Evolutionary conservation across 371 early-diverging fungal species (phyloP), one percentile per base, ranked within the genome.

Genomic region (Apophysomyces sp.): DNA sequence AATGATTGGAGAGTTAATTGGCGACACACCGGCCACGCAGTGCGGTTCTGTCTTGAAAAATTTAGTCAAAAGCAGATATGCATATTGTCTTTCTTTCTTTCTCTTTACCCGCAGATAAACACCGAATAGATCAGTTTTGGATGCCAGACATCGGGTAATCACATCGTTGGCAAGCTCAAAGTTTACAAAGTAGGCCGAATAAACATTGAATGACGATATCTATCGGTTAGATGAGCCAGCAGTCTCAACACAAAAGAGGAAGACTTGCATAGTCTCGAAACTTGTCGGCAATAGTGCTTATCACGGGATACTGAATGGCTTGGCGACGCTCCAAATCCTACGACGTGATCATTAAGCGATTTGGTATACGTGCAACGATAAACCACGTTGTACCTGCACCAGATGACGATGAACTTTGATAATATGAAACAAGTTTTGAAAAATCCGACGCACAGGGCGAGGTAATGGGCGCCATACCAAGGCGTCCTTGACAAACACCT

Each of bases 371-470:
- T 34, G n/a, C n/a, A n/a, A n/a, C 34, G 12, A 12, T 34, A 34
- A 7, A 12, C 41, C n/a, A 8, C 16, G n/a, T 6, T 7, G 30
- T 71, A 78, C 78, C 61, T 61, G 55, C 9, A 71, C 28, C 12
- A 77, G 52, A 9, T 57, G 55, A 28, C 73, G 68, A 59, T 87
- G 86, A n/a, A 84, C 61, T 13, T 71, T 61, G 27, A 84, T 66
- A 9, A 89, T 71, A 52, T 72, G 68, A 61, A 77, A 76, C 15
- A 86, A 62, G 63, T 83, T 86, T 5, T 81, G 78, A 61, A 88
- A 89, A 21, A 88, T 75, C 28, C 77, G 67, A 6, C 71, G 52
- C 39, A 88, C 62, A 7, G 82, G 74, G 30, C 79, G 79, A 5
- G 82, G 76, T 34, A 88, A 37, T 1, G 80, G 60, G 53, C 78